Base-by-base conservation (phyloP, 2,329 filamentous ascomycete genomes). In the Scorias spongiosa region DNA sequence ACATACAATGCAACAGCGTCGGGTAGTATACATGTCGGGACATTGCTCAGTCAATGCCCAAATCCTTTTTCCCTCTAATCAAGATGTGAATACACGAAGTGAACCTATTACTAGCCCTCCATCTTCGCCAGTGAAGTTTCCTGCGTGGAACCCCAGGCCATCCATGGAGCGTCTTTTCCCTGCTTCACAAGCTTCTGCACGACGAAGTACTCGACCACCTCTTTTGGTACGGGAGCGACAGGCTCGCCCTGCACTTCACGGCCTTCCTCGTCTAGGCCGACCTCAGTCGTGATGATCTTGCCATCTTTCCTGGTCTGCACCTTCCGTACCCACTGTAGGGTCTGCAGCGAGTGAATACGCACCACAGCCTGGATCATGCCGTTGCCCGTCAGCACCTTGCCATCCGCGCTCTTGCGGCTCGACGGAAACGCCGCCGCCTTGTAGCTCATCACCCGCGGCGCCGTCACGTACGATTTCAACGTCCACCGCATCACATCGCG, bases 191-290 rank as follows among this genome's bases (percentile, higher is more conserved):
- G 49, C 54, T 66, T 64, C 57, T 74, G 70, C 18, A 74, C 51
- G 11, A 74, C 70, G 28, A 74, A 51, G 48, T 74, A 71, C 53
- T 74, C 71, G 2, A 58, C 62, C 48, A 63, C 63, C 48, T 65
- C 63, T 55, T 65, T 65, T 42, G 60, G 48, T 40, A 44, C 53
- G 12, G 52, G 48, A 18, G 48, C 50, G 29, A 45, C 40, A 57
- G 65, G 29, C 52, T 61, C 51, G 63, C 63, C 49, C 57, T 60
- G 29, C 63, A 57, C 47, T 38, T 50, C 50, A 28, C 46, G 46
- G 5, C 53, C 51, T 39, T 49, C 45, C 20, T 46, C 39, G 49
- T 57, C 56, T 40, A 53, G 41, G 37, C 56, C 42, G 63, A 58
- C 46, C 60, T 62, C 55, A 29, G 42, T 47, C 18, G 47, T 49